Percentiles rank a stretch among this genome's conserved stretches.
Evolutionary conservation across 208 protist species (phyloP).

Genomic region (Wallacemonas sp.): DNA sequence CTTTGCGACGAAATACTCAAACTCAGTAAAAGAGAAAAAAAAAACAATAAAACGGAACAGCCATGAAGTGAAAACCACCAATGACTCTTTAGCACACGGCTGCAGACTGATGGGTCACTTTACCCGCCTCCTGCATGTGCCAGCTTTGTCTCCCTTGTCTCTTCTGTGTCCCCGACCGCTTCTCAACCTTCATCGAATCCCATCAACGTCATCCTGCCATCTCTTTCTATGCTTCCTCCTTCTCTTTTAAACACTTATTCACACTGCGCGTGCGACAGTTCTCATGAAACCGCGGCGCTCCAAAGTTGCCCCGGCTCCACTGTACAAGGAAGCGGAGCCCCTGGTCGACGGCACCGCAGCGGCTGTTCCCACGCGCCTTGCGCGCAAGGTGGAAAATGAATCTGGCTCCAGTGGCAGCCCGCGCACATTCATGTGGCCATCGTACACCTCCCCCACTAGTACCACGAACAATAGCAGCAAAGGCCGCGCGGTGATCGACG

Average conservation of each 20-base stretch:
- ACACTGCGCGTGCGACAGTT: background rate
- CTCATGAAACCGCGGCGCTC: conserved; percentile 25
- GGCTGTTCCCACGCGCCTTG: background rate
- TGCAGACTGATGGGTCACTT: no score
- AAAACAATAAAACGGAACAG: background rate
- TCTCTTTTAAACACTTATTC: background rate
- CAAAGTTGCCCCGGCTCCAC: conserved; percentile 22
- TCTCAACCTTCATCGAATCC: no score
- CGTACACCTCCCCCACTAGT: conserved; percentile 1
- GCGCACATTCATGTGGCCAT: no score
- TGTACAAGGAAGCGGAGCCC: conserved; percentile 17
- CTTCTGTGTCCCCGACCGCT: no score
- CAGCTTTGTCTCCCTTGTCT: no score
- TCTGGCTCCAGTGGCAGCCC: no score
- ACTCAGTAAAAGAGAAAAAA: background rate
- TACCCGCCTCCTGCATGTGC: no score
- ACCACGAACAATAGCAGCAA: background rate
- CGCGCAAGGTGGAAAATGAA: background rate
- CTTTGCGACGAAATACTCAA: no score
- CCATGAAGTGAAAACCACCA: background rate
- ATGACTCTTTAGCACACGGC: no score
- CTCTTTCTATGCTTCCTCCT: conserved; percentile 12
- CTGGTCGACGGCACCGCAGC: background rate
- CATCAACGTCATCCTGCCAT: conserved; percentile 1
- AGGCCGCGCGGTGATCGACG: background rate